Evolutionary conservation across 139 green algal genomes (phyloP).

Genomic region (Zygnema cylindricum): DNA sequence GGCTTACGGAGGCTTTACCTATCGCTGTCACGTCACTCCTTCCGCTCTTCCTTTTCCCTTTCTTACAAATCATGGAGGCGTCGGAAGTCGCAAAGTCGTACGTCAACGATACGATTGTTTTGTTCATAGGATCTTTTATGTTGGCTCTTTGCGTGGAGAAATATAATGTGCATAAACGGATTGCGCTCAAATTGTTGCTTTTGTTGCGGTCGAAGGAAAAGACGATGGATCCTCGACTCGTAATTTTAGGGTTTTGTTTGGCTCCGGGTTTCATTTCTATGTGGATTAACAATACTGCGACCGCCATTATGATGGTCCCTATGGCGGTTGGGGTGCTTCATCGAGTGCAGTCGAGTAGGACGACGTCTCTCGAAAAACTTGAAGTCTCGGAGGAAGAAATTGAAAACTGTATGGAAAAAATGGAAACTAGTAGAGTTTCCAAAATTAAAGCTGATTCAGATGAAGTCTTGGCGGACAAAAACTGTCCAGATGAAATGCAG

Average conservation of each 20-base stretch:
- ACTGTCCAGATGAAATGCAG: background rate
- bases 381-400: background rate
- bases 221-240: conserved; percentile 18
- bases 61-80: conserved; percentile 37
- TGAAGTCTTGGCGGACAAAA: background rate
- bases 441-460: conserved; percentile 12
- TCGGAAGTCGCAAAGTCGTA: conserved; percentile 37
- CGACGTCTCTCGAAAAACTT: background rate
- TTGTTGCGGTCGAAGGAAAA: background rate
- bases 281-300: conserved; percentile 56
- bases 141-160: conserved; percentile 50
- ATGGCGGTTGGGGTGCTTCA: conserved; percentile 48
- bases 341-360: conserved; percentile 15
- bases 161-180: conserved; percentile 34
- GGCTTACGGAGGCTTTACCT: conserved; percentile 50
- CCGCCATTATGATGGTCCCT: conserved; percentile 53
- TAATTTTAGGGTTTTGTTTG: conserved; percentile 38
- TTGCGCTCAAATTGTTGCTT: conserved; percentile 37
- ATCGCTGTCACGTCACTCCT: conserved; percentile 51
- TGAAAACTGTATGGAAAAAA: conserved; percentile 9
- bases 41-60: conserved; percentile 29
- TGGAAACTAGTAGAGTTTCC: background rate
- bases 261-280: conserved; percentile 36
- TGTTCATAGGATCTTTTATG: conserved; percentile 55
- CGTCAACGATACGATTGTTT: conserved; percentile 44